Conservation (phyloP, 2,329 filamentous ascomycete species). For the Fusarium sp. region DNA sequence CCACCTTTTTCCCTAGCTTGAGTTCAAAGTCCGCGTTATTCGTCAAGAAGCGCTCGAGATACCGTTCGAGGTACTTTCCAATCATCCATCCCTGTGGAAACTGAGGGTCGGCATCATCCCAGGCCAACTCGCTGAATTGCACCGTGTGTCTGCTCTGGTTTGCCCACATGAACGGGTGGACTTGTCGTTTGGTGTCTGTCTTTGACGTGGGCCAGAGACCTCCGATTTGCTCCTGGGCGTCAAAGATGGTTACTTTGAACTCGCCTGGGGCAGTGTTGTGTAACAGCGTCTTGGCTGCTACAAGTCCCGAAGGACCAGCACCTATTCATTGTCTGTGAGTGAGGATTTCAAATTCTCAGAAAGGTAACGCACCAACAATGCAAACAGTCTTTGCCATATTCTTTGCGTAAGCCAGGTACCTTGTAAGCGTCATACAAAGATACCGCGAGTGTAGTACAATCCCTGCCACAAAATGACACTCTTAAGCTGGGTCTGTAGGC, state of each 20-base stretch:
- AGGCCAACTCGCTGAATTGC: slow-evolving; percentile 80
- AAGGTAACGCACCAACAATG: slow-evolving; percentile 55
- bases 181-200: slow-evolving; percentile 64
- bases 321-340: slow-evolving; percentile 59
- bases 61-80: slow-evolving; percentile 79
- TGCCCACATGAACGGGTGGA: slow-evolving; percentile 78
- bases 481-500: slow-evolving; percentile 3
- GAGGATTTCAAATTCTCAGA: neutral
- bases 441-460: neutral
- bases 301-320: slow-evolving; percentile 78
- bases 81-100: slow-evolving; percentile 86
- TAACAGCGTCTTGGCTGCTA: slow-evolving; percentile 81
- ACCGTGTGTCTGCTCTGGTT: slow-evolving; percentile 87
- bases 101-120: slow-evolving; percentile 73
- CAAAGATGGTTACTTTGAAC: slow-evolving; percentile 81
- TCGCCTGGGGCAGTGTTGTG: slow-evolving; percentile 67
- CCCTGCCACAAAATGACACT: slow-evolving; percentile 20
- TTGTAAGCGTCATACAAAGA: slow-evolving; percentile 41
- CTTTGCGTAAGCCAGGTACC: slow-evolving; percentile 25
- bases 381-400: slow-evolving; percentile 60
- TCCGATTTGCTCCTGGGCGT: slow-evolving; percentile 76
- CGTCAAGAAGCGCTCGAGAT: slow-evolving; percentile 71
- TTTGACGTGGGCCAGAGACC: slow-evolving; percentile 81
- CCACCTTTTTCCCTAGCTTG: slow-evolving; percentile 65
- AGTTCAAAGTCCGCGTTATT: slow-evolving; percentile 59